A percentile compares a stretch with the other conserved stretches of the same genome.
phyloP scores from a whole-genome alignment of 2,329 filamentous ascomycete species.

The Dactylellina drechsleri region DNA sequence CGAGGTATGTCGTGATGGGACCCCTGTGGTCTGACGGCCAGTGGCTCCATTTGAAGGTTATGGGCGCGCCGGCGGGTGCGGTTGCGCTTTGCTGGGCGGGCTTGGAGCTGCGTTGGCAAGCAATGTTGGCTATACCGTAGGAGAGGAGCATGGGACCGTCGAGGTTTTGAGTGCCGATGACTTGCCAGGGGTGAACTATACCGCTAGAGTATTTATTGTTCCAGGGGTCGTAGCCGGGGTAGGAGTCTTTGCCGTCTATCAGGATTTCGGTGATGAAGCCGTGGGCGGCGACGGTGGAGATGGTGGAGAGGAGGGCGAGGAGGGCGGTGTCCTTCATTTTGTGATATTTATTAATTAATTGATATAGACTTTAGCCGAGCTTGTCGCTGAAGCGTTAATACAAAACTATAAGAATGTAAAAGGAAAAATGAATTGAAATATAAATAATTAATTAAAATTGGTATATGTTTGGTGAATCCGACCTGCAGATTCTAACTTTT shows the following conservation, averaged over 20 bases:
- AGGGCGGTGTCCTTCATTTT: constrained; percentile 55
- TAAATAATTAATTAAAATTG: too few relatives aligned
- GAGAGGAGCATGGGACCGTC: constrained; percentile 62
- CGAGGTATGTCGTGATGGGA: constrained; percentile 65
- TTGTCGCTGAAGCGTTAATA: too few relatives aligned
- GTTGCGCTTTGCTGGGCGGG: constrained; percentile 62
- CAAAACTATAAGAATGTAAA: too few relatives aligned
- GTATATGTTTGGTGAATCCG: too few relatives aligned
- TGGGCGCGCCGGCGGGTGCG: constrained; percentile 64
- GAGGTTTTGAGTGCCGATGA: constrained; percentile 41
- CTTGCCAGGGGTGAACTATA: constrained; percentile 51
- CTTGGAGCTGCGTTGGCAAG: constrained; percentile 64
- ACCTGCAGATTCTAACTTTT: too few relatives aligned
- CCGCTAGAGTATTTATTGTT: constrained; percentile 43
- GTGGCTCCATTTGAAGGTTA: constrained; percentile 65
- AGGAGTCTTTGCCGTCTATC: constrained; percentile 40
- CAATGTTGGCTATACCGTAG: constrained; percentile 62
- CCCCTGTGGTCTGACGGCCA: constrained; percentile 67
- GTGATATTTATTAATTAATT: not conserved
- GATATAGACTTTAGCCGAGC: too few relatives aligned
- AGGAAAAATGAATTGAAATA: too few relatives aligned
- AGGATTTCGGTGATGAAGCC: constrained; percentile 55
- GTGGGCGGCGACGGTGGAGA: constrained; percentile 50
- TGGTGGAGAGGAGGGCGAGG: constrained; percentile 36
- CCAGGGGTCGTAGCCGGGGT: constrained; percentile 54